Evolutionary conservation across 257 asterid species (phyloP).

Genomic region (Przewalskia tangutica): DNA sequence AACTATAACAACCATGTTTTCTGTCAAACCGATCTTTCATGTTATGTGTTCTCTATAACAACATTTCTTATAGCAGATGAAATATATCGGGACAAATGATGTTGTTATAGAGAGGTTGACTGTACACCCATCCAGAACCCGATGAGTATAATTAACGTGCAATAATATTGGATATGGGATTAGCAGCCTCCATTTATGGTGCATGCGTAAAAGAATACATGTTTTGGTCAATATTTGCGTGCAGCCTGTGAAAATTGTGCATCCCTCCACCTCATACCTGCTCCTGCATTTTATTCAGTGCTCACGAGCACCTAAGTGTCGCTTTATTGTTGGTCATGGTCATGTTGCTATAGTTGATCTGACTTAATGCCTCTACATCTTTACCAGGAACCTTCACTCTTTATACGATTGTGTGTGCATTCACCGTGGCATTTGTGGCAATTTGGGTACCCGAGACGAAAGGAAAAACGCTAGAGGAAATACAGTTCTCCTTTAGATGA

Average conservation of each 20-base stretch:
- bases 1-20: too few species aligned
- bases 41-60: too few species aligned
- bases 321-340: neutral
- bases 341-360: neutral
- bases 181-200: neutral
- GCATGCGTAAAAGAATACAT: neutral
- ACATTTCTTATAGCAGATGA: too few species aligned
- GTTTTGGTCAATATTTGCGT: neutral
- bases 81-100: too few species aligned
- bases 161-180: neutral
- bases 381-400: slow-evolving; percentile 59
- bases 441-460: slow-evolving; percentile 81
- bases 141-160: neutral
- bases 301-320: neutral
- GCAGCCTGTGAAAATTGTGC: neutral
- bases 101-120: too few species aligned
- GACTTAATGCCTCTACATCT: neutral
- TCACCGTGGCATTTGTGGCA: slow-evolving; percentile 41
- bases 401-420: slow-evolving; percentile 30
- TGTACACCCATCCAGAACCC: neutral
- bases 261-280: neutral
- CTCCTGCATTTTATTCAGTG: neutral
- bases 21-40: too few species aligned
- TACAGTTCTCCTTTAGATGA: slow-evolving; percentile 60
- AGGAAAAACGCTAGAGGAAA: slow-evolving; percentile 75